Conservation (phyloP, 345 rosid genomes). For the Carallia brachiata region DNA sequence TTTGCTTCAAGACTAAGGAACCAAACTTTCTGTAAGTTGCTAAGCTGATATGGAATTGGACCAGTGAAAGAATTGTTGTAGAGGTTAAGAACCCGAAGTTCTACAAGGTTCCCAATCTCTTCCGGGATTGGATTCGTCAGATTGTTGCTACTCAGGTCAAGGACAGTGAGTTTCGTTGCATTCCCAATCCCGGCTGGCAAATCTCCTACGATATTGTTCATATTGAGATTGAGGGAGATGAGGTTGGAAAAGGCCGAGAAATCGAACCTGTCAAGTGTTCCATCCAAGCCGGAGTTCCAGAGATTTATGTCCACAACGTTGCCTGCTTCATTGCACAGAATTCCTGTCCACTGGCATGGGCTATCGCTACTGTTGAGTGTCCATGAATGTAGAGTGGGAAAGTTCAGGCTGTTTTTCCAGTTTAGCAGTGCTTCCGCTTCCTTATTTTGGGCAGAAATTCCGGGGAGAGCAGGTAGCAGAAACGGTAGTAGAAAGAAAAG, state of each 20-base stretch:
- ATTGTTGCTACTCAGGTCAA: conserved; percentile 39
- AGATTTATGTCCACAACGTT: conserved; percentile 34
- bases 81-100: conserved; percentile 31
- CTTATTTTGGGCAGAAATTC: not conserved
- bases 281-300: conserved; percentile 26
- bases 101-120: conserved; percentile 35
- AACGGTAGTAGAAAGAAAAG: not conserved
- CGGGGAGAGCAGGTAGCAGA: not conserved
- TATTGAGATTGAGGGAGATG: conserved; percentile 31
- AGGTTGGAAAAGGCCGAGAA: conserved; percentile 44
- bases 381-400: conserved; percentile 18
- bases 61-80: conserved; percentile 38
- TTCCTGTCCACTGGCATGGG: conserved; percentile 39
- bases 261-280: conserved; percentile 43
- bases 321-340: conserved; percentile 22
- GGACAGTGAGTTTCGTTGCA: conserved; percentile 35
- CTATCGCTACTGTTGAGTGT: conserved; percentile 18
- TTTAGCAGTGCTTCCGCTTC: conserved; percentile 10
- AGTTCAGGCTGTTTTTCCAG: conserved; percentile 16
- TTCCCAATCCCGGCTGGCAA: conserved; percentile 33
- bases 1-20: conserved; percentile 19
- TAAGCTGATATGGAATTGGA: conserved; percentile 30
- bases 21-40: conserved; percentile 21
- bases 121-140: conserved; percentile 38
- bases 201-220: conserved; percentile 38